Base-by-base conservation (phyloP, 1,284 basidiomycete species). In the Puccinia horiana region DNA sequence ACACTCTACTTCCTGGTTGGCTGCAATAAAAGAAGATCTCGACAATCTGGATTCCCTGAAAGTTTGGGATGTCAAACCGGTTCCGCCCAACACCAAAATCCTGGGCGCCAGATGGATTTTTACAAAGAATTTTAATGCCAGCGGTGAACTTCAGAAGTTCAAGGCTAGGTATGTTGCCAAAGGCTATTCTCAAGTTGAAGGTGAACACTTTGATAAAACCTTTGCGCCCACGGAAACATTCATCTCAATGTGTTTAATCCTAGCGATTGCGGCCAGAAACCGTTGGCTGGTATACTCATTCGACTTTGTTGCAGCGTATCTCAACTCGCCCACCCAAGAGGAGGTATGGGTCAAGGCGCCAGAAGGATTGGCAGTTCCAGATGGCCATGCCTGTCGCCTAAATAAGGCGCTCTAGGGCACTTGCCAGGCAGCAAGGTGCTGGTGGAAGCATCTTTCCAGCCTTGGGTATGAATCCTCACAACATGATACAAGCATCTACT, bases 101-200 rank as follows among this genome's bases (percentile, higher is more conserved):
- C 32, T 65, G 2, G 26, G 3, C 1, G 35, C 76, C 2, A 78
- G 67, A 42, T 83, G 82, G 82, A 72, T 83, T 12, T 81, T 76
- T 58, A 42, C 77, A 2, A 23, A 78, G 16, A 83, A 83, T 44
- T 9, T 11, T 40, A 37, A 76, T 9, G 18, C 52, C 16, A n/a
- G 54, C 32, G 83, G 82, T 26, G 12, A 18, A 11, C 6, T 69
- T 5, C 1, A 3, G 5, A 6, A 42, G 20, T 83, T 58, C 76
- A 83, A 84, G 69, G 83, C 82, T 5, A 23, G 83, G n/a, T 83
- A 73, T 42, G 83, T 84, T 42, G 83, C 81, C 47, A 52, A 77
- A 32, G 83, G 83, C 44, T 83, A 44, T 77, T 18, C 20, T 26
- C 83, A 84, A 49, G 26, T 35, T 18, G 37, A 56, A 12, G 83